phyloP scores from a whole-genome alignment of 371 early-diverging fungal genomes.

The Nosema muscidifuracis region DNA sequence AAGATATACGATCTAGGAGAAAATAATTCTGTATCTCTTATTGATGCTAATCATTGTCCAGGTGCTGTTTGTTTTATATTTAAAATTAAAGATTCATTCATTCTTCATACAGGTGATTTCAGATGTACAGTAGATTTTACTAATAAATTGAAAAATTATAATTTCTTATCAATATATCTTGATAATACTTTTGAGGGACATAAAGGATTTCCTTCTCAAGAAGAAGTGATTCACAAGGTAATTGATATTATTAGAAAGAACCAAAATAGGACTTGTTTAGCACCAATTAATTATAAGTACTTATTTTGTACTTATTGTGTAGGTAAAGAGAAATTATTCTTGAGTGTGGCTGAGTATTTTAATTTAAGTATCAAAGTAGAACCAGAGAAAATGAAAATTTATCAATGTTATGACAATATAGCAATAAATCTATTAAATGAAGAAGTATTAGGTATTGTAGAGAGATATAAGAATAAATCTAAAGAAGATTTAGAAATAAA shows the following conservation, averaged over 20 bases:
- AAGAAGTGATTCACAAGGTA: not conserved
- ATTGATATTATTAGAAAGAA: constrained; percentile 5
- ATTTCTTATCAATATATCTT: constrained; percentile 11
- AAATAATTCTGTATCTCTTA: constrained; percentile 2
- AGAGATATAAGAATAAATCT: not conserved
- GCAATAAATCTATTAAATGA: constrained; percentile 10
- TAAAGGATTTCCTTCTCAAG: constrained; percentile 11
- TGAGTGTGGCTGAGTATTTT: constrained; percentile 24
- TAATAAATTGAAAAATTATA: not conserved
- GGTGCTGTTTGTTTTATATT: constrained; percentile 38
- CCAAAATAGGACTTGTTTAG: not conserved
- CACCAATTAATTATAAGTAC: constrained; percentile 18
- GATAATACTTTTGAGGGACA: constrained; percentile 38
- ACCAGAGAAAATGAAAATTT: constrained; percentile 10
- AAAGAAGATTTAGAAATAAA: not conserved
- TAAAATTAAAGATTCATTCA: not conserved
- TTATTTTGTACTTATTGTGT: constrained; percentile 22
- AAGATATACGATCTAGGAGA: not conserved
- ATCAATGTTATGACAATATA: constrained; percentile 13
- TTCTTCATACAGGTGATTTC: constrained; percentile 43
- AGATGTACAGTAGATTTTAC: not conserved
- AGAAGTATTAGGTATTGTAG: not conserved
- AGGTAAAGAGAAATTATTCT: constrained; percentile 43
- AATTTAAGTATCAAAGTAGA: constrained; percentile 5
- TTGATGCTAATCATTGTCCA: constrained; percentile 47